These are phyloP conservation scores for Emericellopsis cladophorae DNA, from an alignment of 2,329 filamentous ascomycete genomes.

Conservation along the genomic window DNA sequence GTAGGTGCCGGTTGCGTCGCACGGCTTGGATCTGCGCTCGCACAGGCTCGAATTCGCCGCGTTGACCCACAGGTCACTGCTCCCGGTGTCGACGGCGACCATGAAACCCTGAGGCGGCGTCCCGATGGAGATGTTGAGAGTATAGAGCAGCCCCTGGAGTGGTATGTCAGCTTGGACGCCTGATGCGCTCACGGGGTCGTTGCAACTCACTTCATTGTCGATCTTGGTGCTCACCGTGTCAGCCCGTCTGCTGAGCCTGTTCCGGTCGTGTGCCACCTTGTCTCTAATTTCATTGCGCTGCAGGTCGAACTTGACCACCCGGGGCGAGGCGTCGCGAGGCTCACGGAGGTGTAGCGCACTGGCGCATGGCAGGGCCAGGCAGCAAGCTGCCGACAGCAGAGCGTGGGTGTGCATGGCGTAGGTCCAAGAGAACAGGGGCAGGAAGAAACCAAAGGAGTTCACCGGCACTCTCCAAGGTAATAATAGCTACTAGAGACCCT, in stretches of 20 bases:
- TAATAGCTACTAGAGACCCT: no score
- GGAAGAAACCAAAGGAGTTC: no score
- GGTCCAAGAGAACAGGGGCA: no score
- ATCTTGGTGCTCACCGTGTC: conserved; percentile 29
- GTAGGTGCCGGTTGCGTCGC: conserved; percentile 54
- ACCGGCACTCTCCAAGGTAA: no score
- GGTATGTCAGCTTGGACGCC: neutral
- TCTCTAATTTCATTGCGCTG: conserved; percentile 22
- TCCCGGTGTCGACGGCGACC: conserved; percentile 55
- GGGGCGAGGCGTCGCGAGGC: conserved; percentile 20
- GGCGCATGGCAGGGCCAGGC: no score
- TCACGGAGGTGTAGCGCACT: conserved; percentile 9
- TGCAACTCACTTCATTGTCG: conserved; percentile 39
- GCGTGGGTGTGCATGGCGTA: no score
- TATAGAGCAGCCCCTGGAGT: conserved; percentile 47
- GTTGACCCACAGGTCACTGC: conserved; percentile 62
- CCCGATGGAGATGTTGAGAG: conserved; percentile 48
- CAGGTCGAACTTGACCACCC: conserved; percentile 32
- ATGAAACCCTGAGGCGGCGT: conserved; percentile 45
- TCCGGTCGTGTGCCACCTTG: conserved; percentile 27
- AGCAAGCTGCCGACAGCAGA: no score
- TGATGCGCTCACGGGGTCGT: no score
- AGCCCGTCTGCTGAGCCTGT: conserved; percentile 26
- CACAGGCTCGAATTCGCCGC: conserved; percentile 50
- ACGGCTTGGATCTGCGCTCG: conserved; percentile 30